These are phyloP conservation scores for Taiozyma onychis DNA, from an alignment of 1,139 yeast genomes.

Conservation along the genomic window DNA sequence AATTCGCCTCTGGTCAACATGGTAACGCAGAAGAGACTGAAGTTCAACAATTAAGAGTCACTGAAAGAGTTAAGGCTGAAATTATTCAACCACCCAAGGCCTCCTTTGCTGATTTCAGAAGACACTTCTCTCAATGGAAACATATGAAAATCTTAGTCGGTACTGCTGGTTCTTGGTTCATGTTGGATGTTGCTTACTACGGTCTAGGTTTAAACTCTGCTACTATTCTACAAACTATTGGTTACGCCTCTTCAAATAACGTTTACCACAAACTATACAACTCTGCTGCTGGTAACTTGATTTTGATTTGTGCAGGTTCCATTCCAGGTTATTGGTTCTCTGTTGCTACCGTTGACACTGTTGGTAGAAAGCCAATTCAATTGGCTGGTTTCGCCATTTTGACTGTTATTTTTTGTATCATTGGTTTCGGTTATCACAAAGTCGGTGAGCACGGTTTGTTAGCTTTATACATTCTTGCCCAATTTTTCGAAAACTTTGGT, in stretches of 20 bases:
- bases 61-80: conserved; percentile 44
- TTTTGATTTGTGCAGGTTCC: conserved; percentile 85
- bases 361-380: conserved; percentile 84
- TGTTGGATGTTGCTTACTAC: conserved; percentile 92
- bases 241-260: conserved; percentile 60
- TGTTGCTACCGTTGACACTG: conserved; percentile 66
- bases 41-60: conserved; percentile 33
- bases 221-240: conserved; percentile 76
- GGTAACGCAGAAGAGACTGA: conserved; percentile 40
- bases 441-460: conserved; percentile 58
- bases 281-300: conserved; percentile 83
- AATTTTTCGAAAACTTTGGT: conserved; percentile 86
- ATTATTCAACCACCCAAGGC: conserved; percentile 38
- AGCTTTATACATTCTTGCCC: conserved; percentile 69
- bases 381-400: conserved; percentile 64
- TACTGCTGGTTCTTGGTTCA: conserved; percentile 96
- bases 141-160: conserved; percentile 82
- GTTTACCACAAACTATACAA: conserved; percentile 63
- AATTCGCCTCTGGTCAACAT: conserved; percentile 39
- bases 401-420: conserved; percentile 61
- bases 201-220: conserved; percentile 82
- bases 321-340: conserved; percentile 88
- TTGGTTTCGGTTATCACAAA: conserved; percentile 77
- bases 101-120: conserved; percentile 50
- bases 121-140: conserved; percentile 83